Conservation (phyloP, 2,329 filamentous ascomycete genomes). For the Stachybotrys chartarum region DNA sequence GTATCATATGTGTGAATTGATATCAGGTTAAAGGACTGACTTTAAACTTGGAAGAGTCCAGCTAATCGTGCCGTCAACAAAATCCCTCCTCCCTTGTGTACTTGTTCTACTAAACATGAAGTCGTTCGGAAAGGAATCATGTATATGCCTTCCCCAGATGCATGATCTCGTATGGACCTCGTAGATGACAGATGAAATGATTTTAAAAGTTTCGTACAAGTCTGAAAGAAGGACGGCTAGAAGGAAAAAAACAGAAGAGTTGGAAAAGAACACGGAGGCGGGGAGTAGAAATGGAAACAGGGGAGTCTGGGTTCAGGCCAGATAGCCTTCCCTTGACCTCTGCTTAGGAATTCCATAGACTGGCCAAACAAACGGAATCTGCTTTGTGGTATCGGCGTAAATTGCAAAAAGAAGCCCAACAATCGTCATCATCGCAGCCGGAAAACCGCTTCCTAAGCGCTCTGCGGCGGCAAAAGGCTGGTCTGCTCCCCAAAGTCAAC, state of each 20-base stretch:
- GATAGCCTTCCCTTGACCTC: too few species aligned
- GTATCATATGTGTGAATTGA: too few species aligned
- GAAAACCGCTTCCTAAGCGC: conserved; percentile 19
- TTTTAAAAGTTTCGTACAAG: neutral
- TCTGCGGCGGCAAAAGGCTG: conserved; percentile 16
- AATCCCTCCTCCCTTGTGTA: neutral
- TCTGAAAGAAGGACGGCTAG: neutral
- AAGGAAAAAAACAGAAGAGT: neutral
- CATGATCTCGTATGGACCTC: neutral
- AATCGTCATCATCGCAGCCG: conserved; percentile 6
- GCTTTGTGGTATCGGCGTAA: neutral
- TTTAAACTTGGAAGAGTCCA: neutral
- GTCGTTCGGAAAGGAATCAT: neutral
- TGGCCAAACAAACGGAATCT: neutral
- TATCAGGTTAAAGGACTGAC: too few species aligned
- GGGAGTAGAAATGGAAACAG: neutral
- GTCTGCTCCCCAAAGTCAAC: conserved; percentile 19
- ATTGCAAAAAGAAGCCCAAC: neutral
- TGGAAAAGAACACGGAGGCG: neutral
- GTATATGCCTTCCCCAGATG: neutral
- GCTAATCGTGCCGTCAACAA: neutral
- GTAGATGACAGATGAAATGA: neutral
- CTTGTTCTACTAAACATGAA: neutral
- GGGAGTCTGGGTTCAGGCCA: neutral
- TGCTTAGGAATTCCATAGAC: neutral